These are phyloP conservation scores for Diaporthe vexans DNA, from an alignment of 2,329 filamentous ascomycete genomes.

Conservation along the genomic window DNA sequence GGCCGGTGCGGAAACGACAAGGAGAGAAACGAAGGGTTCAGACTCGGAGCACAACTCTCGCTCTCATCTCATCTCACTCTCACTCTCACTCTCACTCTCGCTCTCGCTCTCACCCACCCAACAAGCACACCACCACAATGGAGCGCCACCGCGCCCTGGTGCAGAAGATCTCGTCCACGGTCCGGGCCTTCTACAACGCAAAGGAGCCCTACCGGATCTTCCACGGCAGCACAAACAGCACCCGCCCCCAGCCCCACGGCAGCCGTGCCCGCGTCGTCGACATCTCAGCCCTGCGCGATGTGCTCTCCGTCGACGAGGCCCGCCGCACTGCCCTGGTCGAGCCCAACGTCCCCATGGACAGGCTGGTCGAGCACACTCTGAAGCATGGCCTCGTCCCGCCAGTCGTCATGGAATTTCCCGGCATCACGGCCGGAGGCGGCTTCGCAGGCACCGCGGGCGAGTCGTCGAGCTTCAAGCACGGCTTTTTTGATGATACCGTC, in stretches of 20 bases:
- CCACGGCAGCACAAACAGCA: conserved; percentile 84
- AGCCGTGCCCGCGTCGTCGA: conserved; percentile 68
- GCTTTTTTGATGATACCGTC: conserved; percentile 78
- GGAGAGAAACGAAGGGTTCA: too few relatives aligned
- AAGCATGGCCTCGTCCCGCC: conserved; percentile 76
- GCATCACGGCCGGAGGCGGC: conserved; percentile 80
- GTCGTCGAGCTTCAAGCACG: conserved; percentile 77
- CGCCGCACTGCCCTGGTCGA: conserved; percentile 75
- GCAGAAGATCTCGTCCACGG: conserved; percentile 60
- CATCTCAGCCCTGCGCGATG: conserved; percentile 74
- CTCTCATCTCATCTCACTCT: too few relatives aligned
- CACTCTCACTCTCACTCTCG: too few relatives aligned
- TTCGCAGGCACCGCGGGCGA: conserved; percentile 80
- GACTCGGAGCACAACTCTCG: too few relatives aligned
- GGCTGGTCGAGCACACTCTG: conserved; percentile 75
- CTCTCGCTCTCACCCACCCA: not conserved
- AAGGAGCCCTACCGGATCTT: conserved; percentile 78
- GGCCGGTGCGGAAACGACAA: too few relatives aligned
- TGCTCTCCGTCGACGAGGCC: conserved; percentile 72
- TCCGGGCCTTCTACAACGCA: conserved; percentile 62
- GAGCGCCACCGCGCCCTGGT: conserved; percentile 66
- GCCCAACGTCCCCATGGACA: conserved; percentile 79
- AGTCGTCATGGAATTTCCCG: conserved; percentile 83
- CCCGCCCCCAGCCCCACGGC: conserved; percentile 65
- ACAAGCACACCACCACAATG: conserved; percentile 52